These are phyloP conservation scores for Sugiyamaella pinicola DNA, from an alignment of 1,139 yeast species.

Conservation along the genomic window DNA sequence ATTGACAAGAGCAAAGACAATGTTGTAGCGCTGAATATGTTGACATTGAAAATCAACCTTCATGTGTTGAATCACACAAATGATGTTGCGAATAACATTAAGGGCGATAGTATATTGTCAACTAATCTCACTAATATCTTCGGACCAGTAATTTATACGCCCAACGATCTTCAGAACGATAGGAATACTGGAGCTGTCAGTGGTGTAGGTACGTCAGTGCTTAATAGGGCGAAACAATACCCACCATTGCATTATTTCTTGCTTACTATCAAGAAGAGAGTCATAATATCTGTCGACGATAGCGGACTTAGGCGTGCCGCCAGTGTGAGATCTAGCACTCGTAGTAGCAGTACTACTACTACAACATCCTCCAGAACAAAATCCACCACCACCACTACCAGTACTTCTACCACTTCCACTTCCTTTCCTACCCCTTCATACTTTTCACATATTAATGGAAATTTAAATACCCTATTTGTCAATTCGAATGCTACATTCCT, in stretches of 20 bases:
- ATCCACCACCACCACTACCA: neutral
- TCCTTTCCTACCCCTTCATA: constrained; percentile 1
- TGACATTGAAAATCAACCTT: constrained; percentile 57
- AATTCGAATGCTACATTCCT: neutral
- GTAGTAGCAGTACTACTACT: neutral
- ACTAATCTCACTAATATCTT: constrained; percentile 8
- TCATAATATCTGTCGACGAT: constrained; percentile 13
- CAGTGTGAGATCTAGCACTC: too few species aligned
- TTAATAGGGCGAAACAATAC: neutral
- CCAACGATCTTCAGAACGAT: constrained; percentile 34
- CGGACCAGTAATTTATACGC: constrained; percentile 41
- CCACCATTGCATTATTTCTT: constrained; percentile 23
- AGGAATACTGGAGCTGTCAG: constrained; percentile 13
- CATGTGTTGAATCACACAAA: constrained; percentile 34
- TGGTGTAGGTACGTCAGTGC: neutral
- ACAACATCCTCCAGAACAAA: neutral
- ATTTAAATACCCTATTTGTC: neutral
- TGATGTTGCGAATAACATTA: constrained; percentile 1
- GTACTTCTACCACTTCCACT: neutral
- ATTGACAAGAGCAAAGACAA: constrained; percentile 56
- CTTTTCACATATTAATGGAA: constrained; percentile 8
- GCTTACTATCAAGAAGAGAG: constrained; percentile 24
- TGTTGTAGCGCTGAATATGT: constrained; percentile 52
- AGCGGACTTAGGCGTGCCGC: too few species aligned
- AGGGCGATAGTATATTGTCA: constrained; percentile 17